Base-by-base conservation (phyloP, 257 asterid genomes). In the Forsythia viridissima region DNA sequence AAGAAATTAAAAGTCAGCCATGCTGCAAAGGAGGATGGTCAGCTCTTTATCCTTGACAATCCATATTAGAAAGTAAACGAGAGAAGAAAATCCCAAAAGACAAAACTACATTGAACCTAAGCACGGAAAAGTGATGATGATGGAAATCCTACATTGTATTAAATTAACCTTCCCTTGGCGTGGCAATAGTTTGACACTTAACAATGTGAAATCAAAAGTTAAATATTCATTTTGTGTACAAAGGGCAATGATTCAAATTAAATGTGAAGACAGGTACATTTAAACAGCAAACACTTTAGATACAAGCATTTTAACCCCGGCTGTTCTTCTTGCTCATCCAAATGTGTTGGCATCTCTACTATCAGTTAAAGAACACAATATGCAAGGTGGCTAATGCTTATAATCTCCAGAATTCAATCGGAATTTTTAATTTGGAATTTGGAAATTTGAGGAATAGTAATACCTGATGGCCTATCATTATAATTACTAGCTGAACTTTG, bases 1-100 rank as follows among this genome's bases (percentile, higher is more conserved):
- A 79, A 59, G 61, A 78, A 30, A 52, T 55, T 66, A 30, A 68
- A 42, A 81, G 10, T 48, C 46, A 41, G 52, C 13, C 44, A 24
- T 61, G 69, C 69, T 61, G 38, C 12, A 9, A 73, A 48, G 61
- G 36, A 52, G 61, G 41, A 37, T 16, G 12, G 3, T 9, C 38
- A 61, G 55, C 21, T 70, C 41, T 38, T 46, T 42, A 68, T 4
- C 21, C 5, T 43, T 70, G 36, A 41, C 15, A 7, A 40, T 7
- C 55, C 48, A 59, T 41, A 21, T 55, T 55, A 55, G 65, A 10
- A 73, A 72, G 70, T 39, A 71, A 65, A 24, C 13, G 1, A 48
- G 36, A 70, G 11, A 52, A 6, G 63, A 52, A 52, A 18, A n/a
- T 55, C 30, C 65, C 5, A n/a, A 52, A 55, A 55, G 65, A 55